Percentiles rank a stretch among this genome's conserved stretches.
Evolutionary conservation across 106 monocot species (phyloP).

Genomic region (Acorus gramineus): DNA sequence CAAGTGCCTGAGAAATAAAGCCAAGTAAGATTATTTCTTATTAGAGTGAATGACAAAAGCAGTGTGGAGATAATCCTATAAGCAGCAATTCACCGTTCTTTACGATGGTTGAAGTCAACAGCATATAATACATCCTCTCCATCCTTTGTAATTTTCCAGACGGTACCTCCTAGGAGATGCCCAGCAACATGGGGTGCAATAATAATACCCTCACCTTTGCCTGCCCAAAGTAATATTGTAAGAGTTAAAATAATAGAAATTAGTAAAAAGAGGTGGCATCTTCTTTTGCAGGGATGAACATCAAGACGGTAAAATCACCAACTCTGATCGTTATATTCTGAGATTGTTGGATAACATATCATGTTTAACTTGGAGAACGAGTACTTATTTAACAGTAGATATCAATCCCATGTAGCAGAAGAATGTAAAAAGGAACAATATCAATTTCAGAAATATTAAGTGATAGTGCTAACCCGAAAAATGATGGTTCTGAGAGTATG

Average conservation of each 20-base stretch:
- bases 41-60: neutral
- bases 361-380: too few relatives aligned
- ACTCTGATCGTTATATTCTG: too few relatives aligned
- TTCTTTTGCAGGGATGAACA: too few relatives aligned
- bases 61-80: neutral
- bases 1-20: conserved; percentile 64
- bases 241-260: too few relatives aligned
- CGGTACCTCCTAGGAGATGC: conserved; percentile 93
- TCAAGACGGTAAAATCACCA: too few relatives aligned
- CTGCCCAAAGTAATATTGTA: conserved; percentile 12
- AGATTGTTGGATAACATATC: too few relatives aligned
- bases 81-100: conserved; percentile 52
- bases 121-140: conserved; percentile 99
- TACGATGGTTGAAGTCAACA: conserved; percentile 98
- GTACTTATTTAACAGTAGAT: too few relatives aligned
- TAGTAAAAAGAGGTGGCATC: too few relatives aligned
- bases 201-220: conserved; percentile 96
- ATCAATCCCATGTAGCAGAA: too few relatives aligned
- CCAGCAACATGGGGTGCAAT: conserved; percentile 97
- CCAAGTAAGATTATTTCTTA: conserved; percentile 4
- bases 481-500: conserved; percentile 89
- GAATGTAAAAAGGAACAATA: neutral
- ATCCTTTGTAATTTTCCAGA: conserved; percentile 99
- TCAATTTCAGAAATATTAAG: conserved; percentile 7
- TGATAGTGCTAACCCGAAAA: conserved; percentile 56